Evolutionary conservation across 805 yeast genomes (phyloP), one percentile per base, ranked within the genome.

Genomic region (Yamadazyma nakazawae): DNA sequence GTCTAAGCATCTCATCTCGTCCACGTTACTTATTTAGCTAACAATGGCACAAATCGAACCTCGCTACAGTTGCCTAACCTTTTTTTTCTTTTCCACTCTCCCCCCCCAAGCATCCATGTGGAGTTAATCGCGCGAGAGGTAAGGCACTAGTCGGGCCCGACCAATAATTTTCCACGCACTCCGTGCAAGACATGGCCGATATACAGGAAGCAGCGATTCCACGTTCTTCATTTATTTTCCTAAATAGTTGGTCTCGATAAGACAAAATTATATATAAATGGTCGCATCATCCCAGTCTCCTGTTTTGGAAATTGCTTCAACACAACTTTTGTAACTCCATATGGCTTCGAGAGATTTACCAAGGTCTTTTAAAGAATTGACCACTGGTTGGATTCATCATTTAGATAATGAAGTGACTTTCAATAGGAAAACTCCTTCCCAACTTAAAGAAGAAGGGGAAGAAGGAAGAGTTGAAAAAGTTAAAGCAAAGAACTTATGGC

Each of bases 291-390:
- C 42, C 36, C 36, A 30, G 5, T 31, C 32, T 9, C 4, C 7
- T 21, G 24, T 28, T 28, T 5, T 11, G 34, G 10, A 21, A 21
- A 25, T 5, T 10, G 12, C 2, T 42, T 32, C 13, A 34, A 41
- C 11, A 16, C 24, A 21, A 21, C 24, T 21, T 21, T 21, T 21
- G 24, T 21, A 21, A 21, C 24, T 21, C 4, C 16, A 42, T 18
- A 63, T 63, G 68, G 57, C 66, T 34, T 42, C 75, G 12, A 74
- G 85, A 65, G 85, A 80, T 57, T 52, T 80, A 36, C 84, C 85
- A 8, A 61, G 58, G 35, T 64, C 75, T 1, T 54, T 67, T 31
- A 45, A 46, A 12, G 75, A 71, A 12, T 49, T 75, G 9, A 53
- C 67, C 34, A 56, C 63, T 13, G 76, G 75, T 5, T 72, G 81